These are phyloP conservation scores for Eurotiales sp. DNA, from an alignment of 2,329 filamentous ascomycete genomes.

Conservation along the genomic window DNA sequence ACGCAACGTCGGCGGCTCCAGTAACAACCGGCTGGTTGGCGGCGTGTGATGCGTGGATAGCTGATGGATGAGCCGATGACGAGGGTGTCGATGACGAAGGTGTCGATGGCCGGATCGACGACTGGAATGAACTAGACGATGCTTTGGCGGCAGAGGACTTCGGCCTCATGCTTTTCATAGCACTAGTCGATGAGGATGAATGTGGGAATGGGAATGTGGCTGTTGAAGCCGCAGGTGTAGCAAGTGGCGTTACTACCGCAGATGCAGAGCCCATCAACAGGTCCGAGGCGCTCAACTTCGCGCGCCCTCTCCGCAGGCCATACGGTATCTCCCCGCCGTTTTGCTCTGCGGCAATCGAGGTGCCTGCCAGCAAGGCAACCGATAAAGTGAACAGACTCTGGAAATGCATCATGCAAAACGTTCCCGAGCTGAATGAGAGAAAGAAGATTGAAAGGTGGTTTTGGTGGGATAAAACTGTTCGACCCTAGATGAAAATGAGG, in stretches of 20 bases:
- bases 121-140: background rate
- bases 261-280: conserved; percentile 3
- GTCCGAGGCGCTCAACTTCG: conserved; percentile 2
- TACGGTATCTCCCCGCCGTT: conserved; percentile 8
- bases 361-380: conserved; percentile 13
- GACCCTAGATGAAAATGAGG: conserved; percentile 6
- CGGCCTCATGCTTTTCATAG: too few species aligned
- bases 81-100: background rate
- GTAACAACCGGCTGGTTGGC: background rate
- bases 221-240: background rate
- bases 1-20: background rate
- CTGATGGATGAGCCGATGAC: background rate
- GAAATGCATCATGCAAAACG: conserved; percentile 8
- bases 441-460: background rate
- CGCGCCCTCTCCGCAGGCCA: background rate
- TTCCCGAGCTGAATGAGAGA: background rate
- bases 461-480: background rate
- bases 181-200: background rate
- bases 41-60: background rate
- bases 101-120: background rate
- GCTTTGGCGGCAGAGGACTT: background rate
- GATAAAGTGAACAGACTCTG: conserved; percentile 9
- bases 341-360: conserved; percentile 9
- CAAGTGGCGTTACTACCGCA: background rate
- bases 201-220: background rate